Evolutionary conservation across 179 eudicot genomes (phyloP).

Genomic region (Beta lomatogona): DNA sequence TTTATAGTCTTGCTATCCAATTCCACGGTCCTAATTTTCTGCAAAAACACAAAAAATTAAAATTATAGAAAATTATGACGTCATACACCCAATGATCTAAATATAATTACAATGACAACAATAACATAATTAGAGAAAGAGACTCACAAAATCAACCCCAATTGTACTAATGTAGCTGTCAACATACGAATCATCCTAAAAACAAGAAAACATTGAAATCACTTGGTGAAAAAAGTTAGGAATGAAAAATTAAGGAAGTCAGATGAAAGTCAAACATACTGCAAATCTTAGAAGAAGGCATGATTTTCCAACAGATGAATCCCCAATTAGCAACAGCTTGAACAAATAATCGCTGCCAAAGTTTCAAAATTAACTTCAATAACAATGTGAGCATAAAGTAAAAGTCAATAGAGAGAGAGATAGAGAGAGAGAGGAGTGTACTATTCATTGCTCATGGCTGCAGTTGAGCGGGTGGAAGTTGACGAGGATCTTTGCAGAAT

Average conservation of each 20-base stretch:
- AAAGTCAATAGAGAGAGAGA: background rate
- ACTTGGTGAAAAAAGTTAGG: too few relatives aligned
- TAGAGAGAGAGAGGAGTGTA: background rate
- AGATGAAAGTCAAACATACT: constrained; percentile 25
- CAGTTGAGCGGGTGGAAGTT: background rate
- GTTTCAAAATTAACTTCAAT: background rate
- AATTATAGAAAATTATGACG: background rate
- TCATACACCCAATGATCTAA: too few relatives aligned
- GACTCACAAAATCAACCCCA: constrained; percentile 86
- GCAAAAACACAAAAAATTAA: constrained; percentile 9
- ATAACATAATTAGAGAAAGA: constrained; percentile 1
- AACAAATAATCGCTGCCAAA: constrained; percentile 37
- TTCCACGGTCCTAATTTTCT: constrained; percentile 88
- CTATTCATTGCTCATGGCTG: constrained; percentile 38
- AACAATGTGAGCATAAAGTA: too few relatives aligned
- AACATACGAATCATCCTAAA: constrained; percentile 78
- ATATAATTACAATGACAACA: too few relatives aligned
- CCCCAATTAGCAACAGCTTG: constrained; percentile 41
- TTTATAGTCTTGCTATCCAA: constrained; percentile 79
- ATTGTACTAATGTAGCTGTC: constrained; percentile 92
- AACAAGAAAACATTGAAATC: background rate
- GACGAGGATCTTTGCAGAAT: too few relatives aligned
- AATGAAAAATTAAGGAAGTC: background rate
- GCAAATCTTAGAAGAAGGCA: constrained; percentile 40
- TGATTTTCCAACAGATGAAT: constrained; percentile 39